Evolutionary conservation across 176 grass and related monocot species (phyloP), one percentile per base, ranked within the genome.

Genomic region (Pontederia paniculata): DNA sequence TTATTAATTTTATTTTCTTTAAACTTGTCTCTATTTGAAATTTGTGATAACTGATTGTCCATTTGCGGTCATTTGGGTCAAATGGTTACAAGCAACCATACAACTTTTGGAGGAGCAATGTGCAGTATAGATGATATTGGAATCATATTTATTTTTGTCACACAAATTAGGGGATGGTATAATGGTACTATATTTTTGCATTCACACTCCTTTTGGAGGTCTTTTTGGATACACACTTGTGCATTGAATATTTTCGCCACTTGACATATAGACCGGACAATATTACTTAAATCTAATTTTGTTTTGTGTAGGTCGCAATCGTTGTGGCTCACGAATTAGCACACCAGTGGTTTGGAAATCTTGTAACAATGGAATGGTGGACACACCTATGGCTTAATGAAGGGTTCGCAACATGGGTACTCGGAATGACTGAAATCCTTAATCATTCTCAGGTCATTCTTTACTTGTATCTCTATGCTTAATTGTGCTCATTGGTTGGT

Each of bases 361-460:
- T 97, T 46, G 91, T 97, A 52, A 97, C 91, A 52, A 90, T 90
- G 86, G 86, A 97, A 70, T 97, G 91, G 91, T 97, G 91, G 91
- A 90, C 86, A 17, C 86, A 97, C 43, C 75, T 97, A 55, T 97
- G 91, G 91, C 83, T 97, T 52, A 97, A 97, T 28, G 91, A 97
- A 60, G 91, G 86, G 51, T 97, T 97, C 72, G 91, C 91, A 2
- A 97, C 91, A 60, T 97, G 91, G 91, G 91, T 97, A 90, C 69
- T 66, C 21, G 57, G 46, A 23, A 75, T 57, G 14, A 23, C 9
- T 37, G 28, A 37, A 37, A 37, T 37, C 28, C 28, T 37, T 1
- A 37, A 37, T 37, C 28, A 37, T 2, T 37, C 28, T 37, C 28
- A 37, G 28, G 23, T 16, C 16, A 52, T 52, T 64, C 16, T 12